Percentiles rank a stretch among this genome's conserved stretches.
phyloP scores from a whole-genome alignment of 2,329 filamentous ascomycete genomes.

The Apiospora pterosperma region DNA sequence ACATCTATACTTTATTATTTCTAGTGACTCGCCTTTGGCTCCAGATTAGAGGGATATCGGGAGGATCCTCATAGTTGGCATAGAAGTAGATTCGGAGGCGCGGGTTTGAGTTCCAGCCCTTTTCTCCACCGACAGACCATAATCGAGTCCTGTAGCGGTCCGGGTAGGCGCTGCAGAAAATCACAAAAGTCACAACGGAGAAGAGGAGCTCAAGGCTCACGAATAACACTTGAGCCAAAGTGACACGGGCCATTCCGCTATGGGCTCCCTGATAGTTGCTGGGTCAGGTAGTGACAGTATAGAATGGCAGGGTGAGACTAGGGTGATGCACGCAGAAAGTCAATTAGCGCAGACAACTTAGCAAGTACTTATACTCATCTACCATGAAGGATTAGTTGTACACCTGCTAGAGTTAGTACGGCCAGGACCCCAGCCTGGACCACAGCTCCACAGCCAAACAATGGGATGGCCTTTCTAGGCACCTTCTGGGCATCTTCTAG shows the following conservation, averaged over 20 bases:
- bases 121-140: constrained; percentile 16
- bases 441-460: too few relatives aligned
- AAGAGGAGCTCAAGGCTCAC: constrained; percentile 2
- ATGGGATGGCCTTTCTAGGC: too few relatives aligned
- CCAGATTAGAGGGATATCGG: constrained; percentile 15
- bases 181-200: neutral
- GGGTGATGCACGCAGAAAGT: neutral
- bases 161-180: constrained; percentile 13
- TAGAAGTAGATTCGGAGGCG: constrained; percentile 18
- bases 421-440: too few relatives aligned
- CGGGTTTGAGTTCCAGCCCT: constrained; percentile 20
- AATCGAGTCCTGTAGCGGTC: constrained; percentile 10
- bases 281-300: too few relatives aligned
- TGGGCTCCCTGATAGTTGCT: neutral
- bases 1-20: neutral
- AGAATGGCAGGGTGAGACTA: too few relatives aligned
- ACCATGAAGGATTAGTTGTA: too few relatives aligned
- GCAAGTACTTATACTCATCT: too few relatives aligned
- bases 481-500: too few relatives aligned
- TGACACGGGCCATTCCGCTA: neutral
- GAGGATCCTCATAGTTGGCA: constrained; percentile 16
- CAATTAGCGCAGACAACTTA: neutral
- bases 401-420: too few relatives aligned
- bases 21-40: constrained; percentile 4
- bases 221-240: neutral